A percentile compares a stretch with the other conserved stretches of the same genome.
These are phyloP conservation scores for Pelomyxa schiedti DNA, from an alignment of 78 protist genomes.

Conservation along the genomic window DNA sequence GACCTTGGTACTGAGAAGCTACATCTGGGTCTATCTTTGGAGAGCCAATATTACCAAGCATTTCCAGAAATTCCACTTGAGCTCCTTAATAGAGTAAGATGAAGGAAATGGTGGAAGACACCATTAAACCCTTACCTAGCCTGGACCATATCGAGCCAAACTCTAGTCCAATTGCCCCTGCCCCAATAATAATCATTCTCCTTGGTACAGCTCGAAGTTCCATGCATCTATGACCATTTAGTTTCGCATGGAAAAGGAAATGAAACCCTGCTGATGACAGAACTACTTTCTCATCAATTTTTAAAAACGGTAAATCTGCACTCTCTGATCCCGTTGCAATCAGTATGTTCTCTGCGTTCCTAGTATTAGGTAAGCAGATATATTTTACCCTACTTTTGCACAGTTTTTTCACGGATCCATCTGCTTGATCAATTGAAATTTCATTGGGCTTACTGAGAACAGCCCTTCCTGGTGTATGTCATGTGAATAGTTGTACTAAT, in stretches of 20 bases:
- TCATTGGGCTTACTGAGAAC: too few relatives aligned
- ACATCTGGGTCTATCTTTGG: not conserved
- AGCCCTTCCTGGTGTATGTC: too few relatives aligned
- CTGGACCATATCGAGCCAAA: constrained; percentile 96
- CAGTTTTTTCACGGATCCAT: too few relatives aligned
- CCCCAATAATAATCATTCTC: constrained; percentile 88
- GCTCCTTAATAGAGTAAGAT: too few relatives aligned
- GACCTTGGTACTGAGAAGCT: not conserved
- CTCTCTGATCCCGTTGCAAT: constrained; percentile 95
- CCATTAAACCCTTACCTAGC: constrained; percentile 89
- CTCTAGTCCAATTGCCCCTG: constrained; percentile 99
- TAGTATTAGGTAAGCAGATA: constrained; percentile 85
- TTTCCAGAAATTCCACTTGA: not conserved
- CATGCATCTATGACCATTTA: not conserved
- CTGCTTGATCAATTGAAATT: too few relatives aligned
- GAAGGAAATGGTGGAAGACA: too few relatives aligned
- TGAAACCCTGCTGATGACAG: constrained; percentile 93
- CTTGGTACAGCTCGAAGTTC: constrained; percentile 78
- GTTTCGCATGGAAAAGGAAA: too few relatives aligned
- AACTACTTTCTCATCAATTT: constrained; percentile 78
- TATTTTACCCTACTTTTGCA: too few relatives aligned
- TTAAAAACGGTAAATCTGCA: constrained; percentile 44
- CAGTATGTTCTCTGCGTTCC: constrained; percentile 88
- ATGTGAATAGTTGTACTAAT: too few relatives aligned
- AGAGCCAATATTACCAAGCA: not conserved